Conservation (phyloP, 768 basidiomycete species). For the Pulveroboletus sp. region DNA sequence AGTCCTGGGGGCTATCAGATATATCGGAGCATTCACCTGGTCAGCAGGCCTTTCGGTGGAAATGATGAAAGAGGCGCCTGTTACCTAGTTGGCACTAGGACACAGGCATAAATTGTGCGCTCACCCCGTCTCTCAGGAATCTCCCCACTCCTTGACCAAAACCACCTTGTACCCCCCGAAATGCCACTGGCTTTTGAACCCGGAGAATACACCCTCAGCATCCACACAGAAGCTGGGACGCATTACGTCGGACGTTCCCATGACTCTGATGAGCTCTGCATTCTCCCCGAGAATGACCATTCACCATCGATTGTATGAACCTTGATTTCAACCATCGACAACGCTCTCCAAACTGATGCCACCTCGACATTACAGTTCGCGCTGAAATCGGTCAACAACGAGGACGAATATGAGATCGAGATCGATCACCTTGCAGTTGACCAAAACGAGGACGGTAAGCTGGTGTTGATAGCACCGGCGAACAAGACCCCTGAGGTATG, state of each 20-base stretch:
- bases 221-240: not conserved
- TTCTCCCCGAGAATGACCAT: not conserved
- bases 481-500: not conserved
- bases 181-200: not conserved
- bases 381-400: not conserved
- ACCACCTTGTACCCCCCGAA: not conserved
- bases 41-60: no score
- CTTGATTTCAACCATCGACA: not conserved
- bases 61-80: no score
- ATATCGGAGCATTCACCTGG: no score
- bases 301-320: not conserved
- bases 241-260: not conserved
- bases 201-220: slow-evolving; percentile 1
- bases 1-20: no score
- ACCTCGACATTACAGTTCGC: not conserved
- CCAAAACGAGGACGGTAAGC: not conserved
- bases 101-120: no score
- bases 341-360: not conserved
- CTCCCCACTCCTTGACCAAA: not conserved
- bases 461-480: not conserved
- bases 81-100: no score
- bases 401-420: not conserved
- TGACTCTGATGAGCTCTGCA: not conserved
- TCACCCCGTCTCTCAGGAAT: no score
- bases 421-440: not conserved